Percentiles rank a stretch among this genome's conserved stretches.
phyloP scores from a whole-genome alignment of 73 alveolate genomes.

The Paramecium tetraurelia region DNA sequence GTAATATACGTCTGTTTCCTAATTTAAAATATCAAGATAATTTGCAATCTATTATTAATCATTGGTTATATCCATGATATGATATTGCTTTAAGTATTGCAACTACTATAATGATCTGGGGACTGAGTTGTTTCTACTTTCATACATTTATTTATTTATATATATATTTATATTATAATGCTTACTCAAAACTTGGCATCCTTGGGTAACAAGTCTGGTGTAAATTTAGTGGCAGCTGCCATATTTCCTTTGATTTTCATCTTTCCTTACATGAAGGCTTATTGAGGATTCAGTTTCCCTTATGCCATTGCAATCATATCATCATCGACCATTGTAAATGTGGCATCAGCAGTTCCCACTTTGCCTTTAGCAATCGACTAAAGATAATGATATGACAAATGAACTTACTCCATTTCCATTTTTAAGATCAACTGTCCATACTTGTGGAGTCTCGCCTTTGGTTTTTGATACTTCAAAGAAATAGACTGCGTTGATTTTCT shows the following conservation, averaged over 20 bases:
- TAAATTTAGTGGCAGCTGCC: constrained; percentile 79
- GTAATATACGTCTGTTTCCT: constrained; percentile 43
- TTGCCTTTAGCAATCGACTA: constrained; percentile 67
- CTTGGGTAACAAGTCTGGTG: constrained; percentile 79
- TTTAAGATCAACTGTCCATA: constrained; percentile 74
- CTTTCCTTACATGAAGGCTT: constrained; percentile 81
- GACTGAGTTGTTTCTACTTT: constrained; percentile 4
- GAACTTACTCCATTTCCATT: constrained; percentile 64
- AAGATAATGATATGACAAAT: neutral
- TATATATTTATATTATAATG: neutral
- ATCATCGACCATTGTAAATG: constrained; percentile 75
- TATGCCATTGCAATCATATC: constrained; percentile 67
- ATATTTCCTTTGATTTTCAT: constrained; percentile 83
- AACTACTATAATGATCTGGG: neutral
- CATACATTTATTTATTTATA: neutral
- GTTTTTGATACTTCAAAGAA: constrained; percentile 72
- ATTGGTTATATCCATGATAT: neutral
- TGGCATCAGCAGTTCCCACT: constrained; percentile 73
- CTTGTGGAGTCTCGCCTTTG: constrained; percentile 66
- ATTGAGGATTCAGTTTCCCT: constrained; percentile 76
- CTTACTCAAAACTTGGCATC: constrained; percentile 60
- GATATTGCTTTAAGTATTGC: neutral
- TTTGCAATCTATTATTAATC: neutral
- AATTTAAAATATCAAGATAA: constrained; percentile 13
- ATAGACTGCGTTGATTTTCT: constrained; percentile 72